Evolutionary conservation across 1,284 basidiomycete species (phyloP).

Genomic region (Cryptococcus deneoformans): DNA sequence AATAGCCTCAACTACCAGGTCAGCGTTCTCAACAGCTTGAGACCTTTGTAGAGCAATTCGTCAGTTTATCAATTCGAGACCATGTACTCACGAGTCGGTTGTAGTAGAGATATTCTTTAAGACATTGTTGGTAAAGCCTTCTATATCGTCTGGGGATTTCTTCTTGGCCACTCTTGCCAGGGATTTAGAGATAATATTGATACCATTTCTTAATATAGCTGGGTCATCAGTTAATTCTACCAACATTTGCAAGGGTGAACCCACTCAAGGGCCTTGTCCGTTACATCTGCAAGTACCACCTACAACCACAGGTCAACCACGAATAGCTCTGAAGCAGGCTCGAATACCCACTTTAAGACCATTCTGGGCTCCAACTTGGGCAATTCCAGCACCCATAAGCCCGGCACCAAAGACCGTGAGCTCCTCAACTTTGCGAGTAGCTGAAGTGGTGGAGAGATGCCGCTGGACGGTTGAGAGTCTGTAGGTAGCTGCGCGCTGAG

Average conservation of each 20-base stretch:
- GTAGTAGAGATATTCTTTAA: slow-evolving; percentile 54
- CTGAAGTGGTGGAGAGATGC: slow-evolving; percentile 20
- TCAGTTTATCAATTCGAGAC: background rate
- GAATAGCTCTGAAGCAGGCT: background rate
- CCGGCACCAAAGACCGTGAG: slow-evolving; percentile 53
- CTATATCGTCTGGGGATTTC: slow-evolving; percentile 51
- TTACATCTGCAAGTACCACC: slow-evolving; percentile 50
- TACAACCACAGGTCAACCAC: slow-evolving; percentile 6
- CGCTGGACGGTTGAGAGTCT: slow-evolving; percentile 20
- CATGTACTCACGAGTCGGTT: slow-evolving; percentile 50
- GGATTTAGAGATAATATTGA: slow-evolving; percentile 56
- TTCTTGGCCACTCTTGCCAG: slow-evolving; percentile 56
- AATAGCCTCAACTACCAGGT: slow-evolving; percentile 60
- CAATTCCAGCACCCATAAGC: slow-evolving; percentile 56
- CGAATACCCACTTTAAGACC: slow-evolving; percentile 48
- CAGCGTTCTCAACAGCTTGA: slow-evolving; percentile 53
- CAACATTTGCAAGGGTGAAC: slow-evolving; percentile 4
- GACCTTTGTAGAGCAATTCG: slow-evolving; percentile 24
- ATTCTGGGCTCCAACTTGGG: slow-evolving; percentile 53
- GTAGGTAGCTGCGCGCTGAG: slow-evolving; percentile 6
- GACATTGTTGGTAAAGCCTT: slow-evolving; percentile 47
- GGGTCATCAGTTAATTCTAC: background rate
- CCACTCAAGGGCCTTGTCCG: slow-evolving; percentile 48
- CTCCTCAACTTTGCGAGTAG: slow-evolving; percentile 31
- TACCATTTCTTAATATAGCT: slow-evolving; percentile 51